phyloP scores from a whole-genome alignment of 352 stramenopile genomes.

The Phytophthora crassamura region DNA sequence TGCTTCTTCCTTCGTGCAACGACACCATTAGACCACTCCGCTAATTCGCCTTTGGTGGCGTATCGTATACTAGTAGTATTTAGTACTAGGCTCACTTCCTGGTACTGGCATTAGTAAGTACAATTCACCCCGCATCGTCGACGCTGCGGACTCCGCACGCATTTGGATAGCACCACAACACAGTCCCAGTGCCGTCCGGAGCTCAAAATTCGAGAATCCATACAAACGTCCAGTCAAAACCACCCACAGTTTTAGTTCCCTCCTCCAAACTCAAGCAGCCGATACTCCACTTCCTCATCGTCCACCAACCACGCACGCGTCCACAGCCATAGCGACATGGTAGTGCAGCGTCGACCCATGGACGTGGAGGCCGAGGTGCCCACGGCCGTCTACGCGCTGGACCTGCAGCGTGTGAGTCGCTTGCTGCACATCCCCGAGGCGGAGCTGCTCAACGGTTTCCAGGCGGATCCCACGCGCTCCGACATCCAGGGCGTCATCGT shows the following conservation, averaged over 20 bases:
- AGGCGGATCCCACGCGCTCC: conserved; percentile 56
- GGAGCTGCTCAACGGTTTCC: conserved; percentile 64
- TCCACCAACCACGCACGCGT: not conserved
- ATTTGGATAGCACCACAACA: too few relatives aligned
- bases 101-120: too few relatives aligned
- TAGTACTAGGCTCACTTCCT: too few relatives aligned
- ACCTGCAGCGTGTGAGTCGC: conserved; percentile 58
- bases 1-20: too few relatives aligned
- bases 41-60: too few relatives aligned
- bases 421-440: conserved; percentile 56
- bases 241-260: conserved; percentile 13
- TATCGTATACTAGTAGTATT: too few relatives aligned
- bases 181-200: too few relatives aligned
- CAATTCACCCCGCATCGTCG: too few relatives aligned
- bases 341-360: conserved; percentile 54
- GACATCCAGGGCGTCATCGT: conserved; percentile 85
- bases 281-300: conserved; percentile 15
- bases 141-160: too few relatives aligned
- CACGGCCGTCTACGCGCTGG: conserved; percentile 61
- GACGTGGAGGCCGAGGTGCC: conserved; percentile 67
- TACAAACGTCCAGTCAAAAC: conserved; percentile 6
- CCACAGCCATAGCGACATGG: conserved; percentile 31
- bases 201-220: not conserved
- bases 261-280: not conserved
- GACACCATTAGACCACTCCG: too few relatives aligned